A percentile compares a stretch with the other conserved stretches of the same genome.
Conservation (phyloP, 106 monocot genomes). For the Platanthera zijinensis region DNA sequence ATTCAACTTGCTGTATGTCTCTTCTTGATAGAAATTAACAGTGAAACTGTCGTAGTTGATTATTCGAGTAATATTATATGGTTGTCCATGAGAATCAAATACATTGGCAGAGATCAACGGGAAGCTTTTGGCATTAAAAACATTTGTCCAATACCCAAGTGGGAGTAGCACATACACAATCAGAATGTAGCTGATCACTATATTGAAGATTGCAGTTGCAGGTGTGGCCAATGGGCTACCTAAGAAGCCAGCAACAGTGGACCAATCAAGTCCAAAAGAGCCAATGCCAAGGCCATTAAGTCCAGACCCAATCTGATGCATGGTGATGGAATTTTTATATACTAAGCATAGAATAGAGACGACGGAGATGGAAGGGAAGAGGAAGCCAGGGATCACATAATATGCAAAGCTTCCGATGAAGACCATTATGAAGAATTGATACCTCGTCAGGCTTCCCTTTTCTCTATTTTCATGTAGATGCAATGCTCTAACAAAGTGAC, state of each 20-base stretch:
- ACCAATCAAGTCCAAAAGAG: slow-evolving; percentile 44
- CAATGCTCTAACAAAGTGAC: slow-evolving; percentile 21
- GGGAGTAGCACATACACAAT: slow-evolving; percentile 27
- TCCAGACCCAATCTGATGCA: slow-evolving; percentile 48
- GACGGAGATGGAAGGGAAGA: slow-evolving; percentile 37
- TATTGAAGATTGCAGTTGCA: slow-evolving; percentile 26
- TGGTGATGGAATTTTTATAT: slow-evolving; percentile 31
- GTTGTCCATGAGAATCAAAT: background rate
- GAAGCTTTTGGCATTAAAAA: slow-evolving; percentile 32
- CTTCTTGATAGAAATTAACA: slow-evolving; percentile 21
- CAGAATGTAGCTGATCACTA: slow-evolving; percentile 21
- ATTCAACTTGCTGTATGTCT: slow-evolving; percentile 36
- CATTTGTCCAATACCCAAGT: slow-evolving; percentile 33
- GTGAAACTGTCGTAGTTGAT: slow-evolving; percentile 19
- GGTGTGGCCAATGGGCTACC: slow-evolving; percentile 36
- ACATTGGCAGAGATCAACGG: slow-evolving; percentile 6
- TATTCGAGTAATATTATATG: background rate
- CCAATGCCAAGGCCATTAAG: slow-evolving; percentile 42
- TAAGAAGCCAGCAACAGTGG: slow-evolving; percentile 19
- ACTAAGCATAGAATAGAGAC: slow-evolving; percentile 39
- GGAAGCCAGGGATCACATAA: slow-evolving; percentile 31
- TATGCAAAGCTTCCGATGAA: slow-evolving; percentile 35
- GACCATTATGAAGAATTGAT: slow-evolving; percentile 39
- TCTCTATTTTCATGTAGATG: slow-evolving; percentile 37
- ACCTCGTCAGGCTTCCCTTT: slow-evolving; percentile 28